Evolutionary conservation across 106 monocot species (phyloP).

Genomic region (Hemerocallis citrina): DNA sequence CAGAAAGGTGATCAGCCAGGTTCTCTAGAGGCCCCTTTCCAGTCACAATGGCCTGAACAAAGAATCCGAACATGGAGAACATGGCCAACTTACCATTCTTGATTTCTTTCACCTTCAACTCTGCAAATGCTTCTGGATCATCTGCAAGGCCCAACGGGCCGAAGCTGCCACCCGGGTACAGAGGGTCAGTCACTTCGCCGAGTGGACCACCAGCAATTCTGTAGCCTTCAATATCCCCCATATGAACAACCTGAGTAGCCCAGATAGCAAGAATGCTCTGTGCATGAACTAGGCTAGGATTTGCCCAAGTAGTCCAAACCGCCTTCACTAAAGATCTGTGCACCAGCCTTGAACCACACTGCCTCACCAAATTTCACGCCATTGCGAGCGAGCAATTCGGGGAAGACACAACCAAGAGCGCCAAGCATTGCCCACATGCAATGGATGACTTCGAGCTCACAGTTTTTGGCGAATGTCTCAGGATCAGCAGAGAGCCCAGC

Average conservation of each 20-base stretch:
- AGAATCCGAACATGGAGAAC: constrained; percentile 58
- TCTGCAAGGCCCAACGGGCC: constrained; percentile 42
- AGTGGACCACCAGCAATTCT: constrained; percentile 35
- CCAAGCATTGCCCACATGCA: too few relatives aligned
- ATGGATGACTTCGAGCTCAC: too few relatives aligned
- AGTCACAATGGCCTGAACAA: constrained; percentile 26
- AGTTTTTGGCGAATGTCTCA: too few relatives aligned
- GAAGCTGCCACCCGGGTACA: too few relatives aligned
- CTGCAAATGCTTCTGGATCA: constrained; percentile 54
- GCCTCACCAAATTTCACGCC: too few relatives aligned
- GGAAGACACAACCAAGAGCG: too few relatives aligned
- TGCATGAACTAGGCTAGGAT: constrained; percentile 22
- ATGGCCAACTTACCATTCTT: too few relatives aligned
- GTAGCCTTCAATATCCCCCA: constrained; percentile 30
- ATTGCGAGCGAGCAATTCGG: too few relatives aligned
- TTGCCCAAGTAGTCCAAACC: too few relatives aligned
- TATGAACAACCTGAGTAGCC: constrained; percentile 19
- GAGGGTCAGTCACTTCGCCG: constrained; percentile 30
- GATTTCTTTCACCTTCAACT: constrained; percentile 58
- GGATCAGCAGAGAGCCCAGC: too few relatives aligned
- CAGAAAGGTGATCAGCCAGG: constrained; percentile 22
- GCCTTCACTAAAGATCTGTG: constrained; percentile 24
- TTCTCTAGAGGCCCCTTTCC: constrained; percentile 26
- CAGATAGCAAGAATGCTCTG: constrained; percentile 29
- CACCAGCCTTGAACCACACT: constrained; percentile 26